Evolutionary conservation across 306 rosid genomes (phyloP).

Genomic region (Macrotyloma uniflorum): DNA sequence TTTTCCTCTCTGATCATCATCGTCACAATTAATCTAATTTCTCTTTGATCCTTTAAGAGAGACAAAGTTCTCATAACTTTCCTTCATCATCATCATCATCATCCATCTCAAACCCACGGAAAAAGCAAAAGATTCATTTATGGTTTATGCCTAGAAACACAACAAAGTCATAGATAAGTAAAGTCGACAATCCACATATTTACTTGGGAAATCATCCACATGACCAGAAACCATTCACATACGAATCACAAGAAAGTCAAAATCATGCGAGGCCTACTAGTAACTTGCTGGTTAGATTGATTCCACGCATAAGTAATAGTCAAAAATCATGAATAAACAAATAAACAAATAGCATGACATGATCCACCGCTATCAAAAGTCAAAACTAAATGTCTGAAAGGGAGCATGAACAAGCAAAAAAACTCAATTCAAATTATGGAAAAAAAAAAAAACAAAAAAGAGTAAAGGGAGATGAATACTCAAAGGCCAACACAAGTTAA

Average conservation of each 20-base stretch:
- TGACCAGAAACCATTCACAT: slow-evolving; percentile 16
- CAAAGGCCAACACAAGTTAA: slow-evolving; percentile 14
- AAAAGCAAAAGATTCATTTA: slow-evolving; percentile 26
- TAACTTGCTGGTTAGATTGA: not conserved
- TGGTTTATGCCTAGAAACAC: slow-evolving; percentile 22
- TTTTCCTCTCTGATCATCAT: slow-evolving; percentile 45
- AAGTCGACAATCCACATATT: not conserved
- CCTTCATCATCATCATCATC: slow-evolving; percentile 66
- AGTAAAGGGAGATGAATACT: slow-evolving; percentile 3
- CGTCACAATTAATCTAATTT: slow-evolving; percentile 12
- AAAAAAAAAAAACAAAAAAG: not conserved
- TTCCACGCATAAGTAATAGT: not conserved
- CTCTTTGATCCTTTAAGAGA: slow-evolving; percentile 26
- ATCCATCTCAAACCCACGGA: slow-evolving; percentile 56
- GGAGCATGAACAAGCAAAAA: not conserved
- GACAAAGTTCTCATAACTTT: slow-evolving; percentile 30
- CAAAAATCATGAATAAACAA: not conserved
- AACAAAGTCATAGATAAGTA: slow-evolving; percentile 12
- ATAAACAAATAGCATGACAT: not conserved
- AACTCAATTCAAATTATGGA: not conserved
- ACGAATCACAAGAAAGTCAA: not conserved
- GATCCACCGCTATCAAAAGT: not conserved
- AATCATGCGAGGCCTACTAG: not conserved
- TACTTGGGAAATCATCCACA: not conserved
- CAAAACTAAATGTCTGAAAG: not conserved